These are phyloP conservation scores for Cercospora brassicicola DNA, from an alignment of 2,329 filamentous ascomycete genomes.

Conservation along the genomic window DNA sequence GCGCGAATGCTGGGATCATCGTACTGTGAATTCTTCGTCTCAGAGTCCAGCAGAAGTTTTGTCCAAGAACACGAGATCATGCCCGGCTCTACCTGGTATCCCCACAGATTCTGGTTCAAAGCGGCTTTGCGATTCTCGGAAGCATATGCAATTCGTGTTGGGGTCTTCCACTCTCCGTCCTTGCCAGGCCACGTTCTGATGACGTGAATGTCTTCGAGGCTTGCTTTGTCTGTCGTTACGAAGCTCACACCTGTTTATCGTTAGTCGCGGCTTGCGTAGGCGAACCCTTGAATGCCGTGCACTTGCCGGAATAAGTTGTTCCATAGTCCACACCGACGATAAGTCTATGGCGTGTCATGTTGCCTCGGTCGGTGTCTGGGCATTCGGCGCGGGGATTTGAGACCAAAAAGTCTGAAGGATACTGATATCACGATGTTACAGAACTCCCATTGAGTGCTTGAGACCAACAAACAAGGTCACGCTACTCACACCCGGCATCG, in stretches of 20 bases:
- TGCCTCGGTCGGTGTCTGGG: background rate
- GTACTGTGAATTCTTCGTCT: background rate
- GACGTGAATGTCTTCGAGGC: slow-evolving; percentile 22
- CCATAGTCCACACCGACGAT: slow-evolving; percentile 24
- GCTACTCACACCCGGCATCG: background rate
- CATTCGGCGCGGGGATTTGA: background rate
- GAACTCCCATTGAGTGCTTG: background rate
- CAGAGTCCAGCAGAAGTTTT: slow-evolving; percentile 20
- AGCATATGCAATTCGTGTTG: slow-evolving; percentile 22
- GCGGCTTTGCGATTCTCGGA: slow-evolving; percentile 14
- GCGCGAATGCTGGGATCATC: slow-evolving; percentile 19
- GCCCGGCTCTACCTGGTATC: slow-evolving; percentile 15
- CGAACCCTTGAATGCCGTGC: background rate
- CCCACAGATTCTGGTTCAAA: slow-evolving; percentile 12
- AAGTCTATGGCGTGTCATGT: slow-evolving; percentile 14
- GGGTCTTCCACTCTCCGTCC: slow-evolving; percentile 21
- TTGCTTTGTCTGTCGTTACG: slow-evolving; percentile 22
- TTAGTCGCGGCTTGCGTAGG: slow-evolving; percentile 10
- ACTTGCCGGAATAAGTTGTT: slow-evolving; percentile 5
- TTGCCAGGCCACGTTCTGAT: slow-evolving; percentile 20
- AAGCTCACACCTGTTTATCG: slow-evolving; percentile 19
- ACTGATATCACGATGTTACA: background rate
- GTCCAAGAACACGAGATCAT: slow-evolving; percentile 24
- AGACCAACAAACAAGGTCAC: background rate
- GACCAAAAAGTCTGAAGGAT: background rate